Evolutionary conservation across 2,329 filamentous ascomycete genomes (phyloP), one percentile per base, ranked within the genome.

Genomic region (Aureobasidium mangrovei): DNA sequence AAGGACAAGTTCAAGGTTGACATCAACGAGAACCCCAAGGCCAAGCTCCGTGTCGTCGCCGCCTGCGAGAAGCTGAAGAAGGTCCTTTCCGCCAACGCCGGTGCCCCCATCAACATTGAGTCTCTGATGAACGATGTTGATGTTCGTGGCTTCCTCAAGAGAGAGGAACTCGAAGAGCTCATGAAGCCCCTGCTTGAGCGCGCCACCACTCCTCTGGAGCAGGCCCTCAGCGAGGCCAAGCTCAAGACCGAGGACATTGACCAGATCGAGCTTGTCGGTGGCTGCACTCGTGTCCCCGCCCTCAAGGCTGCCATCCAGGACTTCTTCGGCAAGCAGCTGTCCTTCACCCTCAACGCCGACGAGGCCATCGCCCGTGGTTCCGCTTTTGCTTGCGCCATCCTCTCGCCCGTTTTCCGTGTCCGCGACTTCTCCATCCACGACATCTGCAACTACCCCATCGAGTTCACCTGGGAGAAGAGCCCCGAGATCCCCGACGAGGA

Each of bases 391-490:
- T 97, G 93, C 71, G 93, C 93, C 65, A 96, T 96, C 63, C 83
- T 97, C 54, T 97, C 93, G 0, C 93, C 93, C 43, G 88, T 95
- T 62, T 97, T 98, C 86, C 90, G 91, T 70, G 93, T 98, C 68
- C 90, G 93, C 66, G 93, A 98, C 77, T 98, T 98, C 74, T 83
- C 90, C 63, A 86, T 97, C 58, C 90, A 97, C 79, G 93, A 98
- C 72, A 91, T 97, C 65, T 88, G 95, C 74, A 89, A 85, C 77
- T 98, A 97, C 77, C 93, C 93, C 46, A 95, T 98, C 70, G 91
- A 98, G 70, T 98, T 98, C 72, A 87, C 85, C 52, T 98, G 93
- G 93, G 93, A 98, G 78, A 95, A 97, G 79, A 94, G 91, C 28
- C 84, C 90, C 57, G 93, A 98, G 67, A 98, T 98, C 64, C 93